These are phyloP conservation scores for Septoria linicola DNA, from an alignment of 2,329 filamentous ascomycete species.

Conservation along the genomic window DNA sequence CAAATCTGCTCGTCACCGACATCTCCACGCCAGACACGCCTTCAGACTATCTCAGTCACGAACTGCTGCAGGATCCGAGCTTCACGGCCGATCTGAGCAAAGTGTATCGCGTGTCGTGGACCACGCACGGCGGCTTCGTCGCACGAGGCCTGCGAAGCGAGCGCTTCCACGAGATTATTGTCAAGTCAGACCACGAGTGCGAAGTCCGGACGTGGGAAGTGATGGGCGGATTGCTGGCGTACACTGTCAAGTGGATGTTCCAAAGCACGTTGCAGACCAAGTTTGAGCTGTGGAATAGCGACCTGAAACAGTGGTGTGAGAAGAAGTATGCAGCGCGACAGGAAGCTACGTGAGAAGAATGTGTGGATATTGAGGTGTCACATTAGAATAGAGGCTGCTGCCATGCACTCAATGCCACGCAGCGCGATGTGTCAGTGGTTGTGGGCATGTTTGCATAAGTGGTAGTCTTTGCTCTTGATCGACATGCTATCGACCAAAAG, in stretches of 20 bases:
- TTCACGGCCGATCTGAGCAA: constrained; percentile 27
- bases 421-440: too few species aligned
- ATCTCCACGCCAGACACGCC: constrained; percentile 31
- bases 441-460: too few species aligned
- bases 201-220: constrained; percentile 35
- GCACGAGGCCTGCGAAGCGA: constrained; percentile 28
- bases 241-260: constrained; percentile 34
- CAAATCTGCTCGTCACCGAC: constrained; percentile 29
- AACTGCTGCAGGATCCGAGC: constrained; percentile 16
- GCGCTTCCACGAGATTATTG: constrained; percentile 35
- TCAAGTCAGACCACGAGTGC: constrained; percentile 27
- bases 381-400: too few species aligned
- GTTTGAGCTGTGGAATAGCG: constrained; percentile 31
- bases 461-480: too few species aligned
- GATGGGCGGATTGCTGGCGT: constrained; percentile 30
- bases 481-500: too few species aligned
- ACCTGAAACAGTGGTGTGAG: constrained; percentile 32
- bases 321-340: constrained; percentile 1
- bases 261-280: constrained; percentile 31
- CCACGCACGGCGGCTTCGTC: constrained; percentile 28
- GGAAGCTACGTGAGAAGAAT: too few species aligned
- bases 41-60: constrained; percentile 24
- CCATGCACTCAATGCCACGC: too few species aligned
- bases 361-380: too few species aligned
- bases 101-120: constrained; percentile 32